Base-by-base conservation (phyloP, 805 yeast species). In the Debaryomyces prosopidis region DNA sequence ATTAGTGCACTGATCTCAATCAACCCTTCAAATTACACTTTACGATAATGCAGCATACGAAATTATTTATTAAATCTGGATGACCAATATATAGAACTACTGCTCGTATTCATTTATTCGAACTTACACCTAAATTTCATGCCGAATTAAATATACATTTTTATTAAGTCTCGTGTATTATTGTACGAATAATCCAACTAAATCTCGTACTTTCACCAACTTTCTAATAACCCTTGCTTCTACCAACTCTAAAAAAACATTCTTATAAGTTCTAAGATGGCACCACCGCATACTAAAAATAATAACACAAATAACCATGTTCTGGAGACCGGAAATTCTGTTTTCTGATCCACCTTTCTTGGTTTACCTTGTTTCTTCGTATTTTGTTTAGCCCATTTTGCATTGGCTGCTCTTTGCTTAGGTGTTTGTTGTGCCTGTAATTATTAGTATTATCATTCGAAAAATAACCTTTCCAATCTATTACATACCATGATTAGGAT, bases 341-440 rank as follows among this genome's bases (percentile, higher is more conserved):
- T 62, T 48, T 73, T 70, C 17, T 65, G 65, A 36, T 60, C 59
- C 36, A 54, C 65, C 11, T 69, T 63, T 56, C 79, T 82, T 39
- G 85, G 80, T 70, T 85, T 85, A 45, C 97, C 97, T 73, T 80
- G 84, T 62, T 84, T 84, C 52, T 77, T 76, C 58, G 82, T 87
- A 53, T 84, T 82, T 56, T 75, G 77, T 66, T 84, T 87, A 57
- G 87, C 89, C 65, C 83, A 92, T 63, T 84, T 87, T 58, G 79
- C 80, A 66, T 91, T 91, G n/a, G 96, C 96, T 44, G 80, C 74
- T 69, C 91, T 85, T 71, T 91, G 96, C 58, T 79, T 83, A 46
- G 94, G 91, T 18, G 96, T 86, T 76, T 90, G 97, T 27, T 75
- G 59, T 50, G 87, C 88, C 91, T 74, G 11, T 18, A 18, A 12